Conservation (phyloP, 2,329 filamentous ascomycete genomes). For the Colletotrichum theobromicola region DNA sequence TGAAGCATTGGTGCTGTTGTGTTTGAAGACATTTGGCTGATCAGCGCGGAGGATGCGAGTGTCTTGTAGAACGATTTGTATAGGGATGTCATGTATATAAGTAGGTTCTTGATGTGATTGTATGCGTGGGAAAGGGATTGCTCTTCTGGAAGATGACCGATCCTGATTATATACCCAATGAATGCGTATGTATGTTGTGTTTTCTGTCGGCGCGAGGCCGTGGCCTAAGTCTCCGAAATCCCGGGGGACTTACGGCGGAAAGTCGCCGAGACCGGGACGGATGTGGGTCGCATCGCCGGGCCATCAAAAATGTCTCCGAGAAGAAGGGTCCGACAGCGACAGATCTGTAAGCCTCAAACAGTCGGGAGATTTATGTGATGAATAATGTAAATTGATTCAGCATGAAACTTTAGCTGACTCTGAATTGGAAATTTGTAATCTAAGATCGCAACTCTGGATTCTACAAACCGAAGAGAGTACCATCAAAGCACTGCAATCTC, state of each 20-base stretch:
- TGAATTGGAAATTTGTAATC: background rate
- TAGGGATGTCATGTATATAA: background rate
- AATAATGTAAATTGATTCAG: background rate
- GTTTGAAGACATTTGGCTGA: background rate
- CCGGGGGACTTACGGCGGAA: background rate
- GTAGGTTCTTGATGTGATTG: background rate
- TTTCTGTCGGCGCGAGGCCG: background rate
- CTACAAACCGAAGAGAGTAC: background rate
- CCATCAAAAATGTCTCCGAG: background rate
- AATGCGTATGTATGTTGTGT: background rate
- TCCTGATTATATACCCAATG: background rate
- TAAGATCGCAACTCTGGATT: background rate
- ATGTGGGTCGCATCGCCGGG: background rate
- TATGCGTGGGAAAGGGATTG: background rate
- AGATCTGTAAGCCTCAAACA: background rate
- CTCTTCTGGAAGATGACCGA: rapidly evolving
- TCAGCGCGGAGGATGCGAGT: background rate
- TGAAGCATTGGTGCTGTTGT: conserved; percentile 30
- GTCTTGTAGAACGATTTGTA: background rate
- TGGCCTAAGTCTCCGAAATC: background rate
- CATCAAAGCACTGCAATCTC: background rate
- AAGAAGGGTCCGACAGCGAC: background rate
- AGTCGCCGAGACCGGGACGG: background rate
- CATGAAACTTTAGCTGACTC: background rate
- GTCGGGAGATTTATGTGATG: background rate